Evolutionary conservation across 2,329 filamentous ascomycete genomes (phyloP), one percentile per base, ranked within the genome.

Genomic region (Monilinia laxa): DNA sequence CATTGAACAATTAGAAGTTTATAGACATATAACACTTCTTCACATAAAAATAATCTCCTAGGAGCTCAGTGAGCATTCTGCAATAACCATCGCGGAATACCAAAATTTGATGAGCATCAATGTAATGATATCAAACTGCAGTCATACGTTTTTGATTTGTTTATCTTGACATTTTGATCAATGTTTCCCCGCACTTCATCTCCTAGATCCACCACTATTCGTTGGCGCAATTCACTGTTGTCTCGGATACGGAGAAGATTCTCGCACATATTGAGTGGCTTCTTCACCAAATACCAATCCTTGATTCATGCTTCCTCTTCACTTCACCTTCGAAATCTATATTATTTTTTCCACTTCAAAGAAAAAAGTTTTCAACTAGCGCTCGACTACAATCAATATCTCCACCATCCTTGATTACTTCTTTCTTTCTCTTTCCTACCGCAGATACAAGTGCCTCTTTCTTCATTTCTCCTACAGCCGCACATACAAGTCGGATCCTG

Each of bases 361-460:
- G 45, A 51, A 60, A 57, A 54, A 60, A 60, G 20, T 25, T 60
- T 38, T 60, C 45, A 45, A 35, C 58, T 60, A 60, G 58, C 28
- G 58, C 14, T 7, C 23, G 14, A 9, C 42, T 38, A 25, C 45
- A 38, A 49, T 12, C 28, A 38, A 25, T 60, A 51, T 51, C 28
- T n/a, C 58, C 58, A 60, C 58, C 9, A 60, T 25, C 28, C 18
- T 51, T 11, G 31, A 51, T 38, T 51, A 7, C 45, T 20, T 38
- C 18, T 12, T 38, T 25, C n/a, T 38, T 35, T 12, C n/a, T 35
- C 58, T 60, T n/a, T n/a, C 20, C 18, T 14, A 20, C 45, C 7
- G 14, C 28, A 49, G 31, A 51, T 23, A 6, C 14, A 25, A 60
- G 9, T 38, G 35, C 7, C n/a, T 60, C 28, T 25, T 38, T 18